Percentiles rank a stretch among this genome's conserved stretches.
phyloP scores from a whole-genome alignment of 225 moss, liverwort and hornwort genomes.

The Rhytidiadelphus loreus region DNA sequence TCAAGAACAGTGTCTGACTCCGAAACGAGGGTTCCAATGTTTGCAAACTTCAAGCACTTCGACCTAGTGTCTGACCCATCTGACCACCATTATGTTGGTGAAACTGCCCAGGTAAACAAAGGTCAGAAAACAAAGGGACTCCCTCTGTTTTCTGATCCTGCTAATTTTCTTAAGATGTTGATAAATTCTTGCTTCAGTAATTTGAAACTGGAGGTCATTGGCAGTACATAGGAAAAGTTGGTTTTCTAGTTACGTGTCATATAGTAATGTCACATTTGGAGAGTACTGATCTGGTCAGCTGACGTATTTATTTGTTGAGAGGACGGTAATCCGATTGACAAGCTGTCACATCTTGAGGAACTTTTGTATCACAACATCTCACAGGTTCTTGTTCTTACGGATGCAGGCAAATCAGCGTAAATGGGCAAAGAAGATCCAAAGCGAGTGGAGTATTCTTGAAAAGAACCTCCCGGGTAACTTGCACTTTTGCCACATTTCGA shows the following conservation, averaged over 20 bases:
- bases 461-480: slow-evolving; percentile 75
- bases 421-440: slow-evolving; percentile 92
- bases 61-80: slow-evolving; percentile 67
- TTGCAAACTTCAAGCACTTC: slow-evolving; percentile 60
- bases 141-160: background rate
- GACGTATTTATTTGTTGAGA: background rate
- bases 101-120: slow-evolving; percentile 64
- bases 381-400: background rate
- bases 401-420: slow-evolving; percentile 63
- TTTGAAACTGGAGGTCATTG: background rate
- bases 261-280: background rate
- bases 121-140: too few species aligned
- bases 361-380: background rate
- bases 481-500: background rate
- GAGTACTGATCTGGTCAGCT: background rate
- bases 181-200: background rate
- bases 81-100: slow-evolving; percentile 71
- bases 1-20: background rate
- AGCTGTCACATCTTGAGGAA: background rate
- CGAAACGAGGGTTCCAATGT: background rate
- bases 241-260: background rate
- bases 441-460: slow-evolving; percentile 80
- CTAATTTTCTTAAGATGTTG: background rate
- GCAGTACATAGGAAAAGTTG: background rate
- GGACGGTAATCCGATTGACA: background rate